These are phyloP conservation scores for Ricinus communis DNA, from an alignment of 345 rosid genomes.

Conservation along the genomic window DNA sequence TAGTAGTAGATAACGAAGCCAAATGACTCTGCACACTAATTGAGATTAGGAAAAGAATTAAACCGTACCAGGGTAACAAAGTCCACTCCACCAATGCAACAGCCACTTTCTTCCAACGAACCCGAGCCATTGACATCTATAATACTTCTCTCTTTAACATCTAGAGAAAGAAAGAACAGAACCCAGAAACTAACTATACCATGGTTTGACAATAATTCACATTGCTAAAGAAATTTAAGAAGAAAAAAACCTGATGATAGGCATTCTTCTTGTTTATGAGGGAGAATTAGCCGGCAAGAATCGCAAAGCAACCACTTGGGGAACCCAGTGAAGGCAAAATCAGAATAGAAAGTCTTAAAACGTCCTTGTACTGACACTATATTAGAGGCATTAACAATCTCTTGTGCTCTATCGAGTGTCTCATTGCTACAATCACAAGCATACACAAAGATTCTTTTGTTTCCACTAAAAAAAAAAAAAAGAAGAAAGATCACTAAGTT, in stretches of 20 bases:
- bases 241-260: slow-evolving; percentile 31
- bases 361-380: slow-evolving; percentile 27
- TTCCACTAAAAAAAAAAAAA: slow-evolving; percentile 50
- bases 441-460: slow-evolving; percentile 52
- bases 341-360: slow-evolving; percentile 61
- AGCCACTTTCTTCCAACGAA: slow-evolving; percentile 32
- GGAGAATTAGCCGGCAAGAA: slow-evolving; percentile 38
- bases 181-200: background rate
- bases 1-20: background rate
- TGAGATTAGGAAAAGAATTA: background rate
- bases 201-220: background rate
- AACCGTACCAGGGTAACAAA: slow-evolving; percentile 72
- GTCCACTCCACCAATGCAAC: slow-evolving; percentile 77
- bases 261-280: slow-evolving; percentile 21
- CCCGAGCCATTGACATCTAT: slow-evolving; percentile 8
- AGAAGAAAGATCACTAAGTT: background rate
- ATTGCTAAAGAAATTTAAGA: background rate
- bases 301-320: slow-evolving; percentile 63
- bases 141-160: slow-evolving; percentile 25
- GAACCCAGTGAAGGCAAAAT: slow-evolving; percentile 57
- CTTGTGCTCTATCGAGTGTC: slow-evolving; percentile 66
- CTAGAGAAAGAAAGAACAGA: slow-evolving; percentile 26
- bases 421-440: slow-evolving; percentile 87
- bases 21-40: background rate
- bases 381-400: slow-evolving; percentile 35